A percentile compares a stretch with the other conserved stretches of the same genome.
Evolutionary conservation across 2,329 filamentous ascomycete genomes (phyloP).

Genomic region (Zasmidium angulare): DNA sequence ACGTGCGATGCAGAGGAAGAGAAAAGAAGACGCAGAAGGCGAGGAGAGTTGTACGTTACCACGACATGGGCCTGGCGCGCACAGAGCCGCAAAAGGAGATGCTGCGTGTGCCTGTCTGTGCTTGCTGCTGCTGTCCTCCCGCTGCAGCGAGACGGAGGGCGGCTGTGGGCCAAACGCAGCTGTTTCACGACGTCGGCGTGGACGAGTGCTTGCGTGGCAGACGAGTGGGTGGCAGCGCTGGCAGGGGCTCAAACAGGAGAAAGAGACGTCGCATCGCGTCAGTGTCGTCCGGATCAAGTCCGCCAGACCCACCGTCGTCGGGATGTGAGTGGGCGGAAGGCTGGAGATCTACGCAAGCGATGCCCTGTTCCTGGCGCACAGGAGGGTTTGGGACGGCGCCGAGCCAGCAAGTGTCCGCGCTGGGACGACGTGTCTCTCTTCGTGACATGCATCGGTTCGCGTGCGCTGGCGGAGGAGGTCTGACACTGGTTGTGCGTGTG

Average conservation of each 20-base stretch:
- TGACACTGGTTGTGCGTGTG: not conserved
- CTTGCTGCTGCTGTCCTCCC: slow-evolving; percentile 1
- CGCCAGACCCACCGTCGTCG: slow-evolving; percentile 8
- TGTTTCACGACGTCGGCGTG: slow-evolving; percentile 17
- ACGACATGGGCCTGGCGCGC: slow-evolving; percentile 2
- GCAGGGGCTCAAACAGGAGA: slow-evolving; percentile 4
- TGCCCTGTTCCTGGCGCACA: not conserved
- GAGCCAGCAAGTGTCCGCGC: not conserved
- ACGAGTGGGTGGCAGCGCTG: slow-evolving; percentile 1
- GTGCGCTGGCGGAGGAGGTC: not conserved
- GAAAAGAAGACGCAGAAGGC: slow-evolving; percentile 8
- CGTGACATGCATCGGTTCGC: not conserved
- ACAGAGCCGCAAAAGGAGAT: slow-evolving; percentile 16
- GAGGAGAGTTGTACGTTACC: slow-evolving; percentile 5
- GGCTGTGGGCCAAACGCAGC: slow-evolving; percentile 17
- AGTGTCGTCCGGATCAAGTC: not conserved
- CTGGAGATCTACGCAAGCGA: not conserved
- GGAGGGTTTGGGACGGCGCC: not conserved
- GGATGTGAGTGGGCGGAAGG: slow-evolving; percentile 1
- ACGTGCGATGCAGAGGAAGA: slow-evolving; percentile 18
- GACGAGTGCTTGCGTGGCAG: not conserved
- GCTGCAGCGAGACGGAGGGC: slow-evolving; percentile 2
- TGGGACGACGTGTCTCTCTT: not conserved
- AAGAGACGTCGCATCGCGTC: slow-evolving; percentile 1
- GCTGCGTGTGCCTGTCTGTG: slow-evolving; percentile 9